Conservation (phyloP, 2,329 filamentous ascomycete genomes). For the Xenosphaeropsis pyriputrescens region DNA sequence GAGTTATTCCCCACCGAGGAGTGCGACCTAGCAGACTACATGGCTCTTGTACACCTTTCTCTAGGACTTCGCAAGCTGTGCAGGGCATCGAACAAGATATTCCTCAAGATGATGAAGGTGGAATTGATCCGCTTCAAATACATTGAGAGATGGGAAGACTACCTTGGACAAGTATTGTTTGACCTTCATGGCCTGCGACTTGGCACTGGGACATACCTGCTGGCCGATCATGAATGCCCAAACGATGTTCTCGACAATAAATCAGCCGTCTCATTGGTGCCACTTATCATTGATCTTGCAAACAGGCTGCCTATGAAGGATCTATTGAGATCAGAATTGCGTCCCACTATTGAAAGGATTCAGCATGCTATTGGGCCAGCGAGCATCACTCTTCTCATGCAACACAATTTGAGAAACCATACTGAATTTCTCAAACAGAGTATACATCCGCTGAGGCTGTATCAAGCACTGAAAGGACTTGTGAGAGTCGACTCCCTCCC, state of each 20-base stretch:
- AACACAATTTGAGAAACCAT: conserved; percentile 77
- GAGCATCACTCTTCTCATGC: conserved; percentile 65
- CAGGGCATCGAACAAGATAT: conserved; percentile 71
- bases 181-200: conserved; percentile 74
- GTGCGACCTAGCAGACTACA: conserved; percentile 62
- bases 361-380: conserved; percentile 71
- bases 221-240: conserved; percentile 68
- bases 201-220: conserved; percentile 47
- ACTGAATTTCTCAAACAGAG: conserved; percentile 70
- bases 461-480: conserved; percentile 65
- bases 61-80: conserved; percentile 76
- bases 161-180: conserved; percentile 72
- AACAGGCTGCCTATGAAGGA: conserved; percentile 82
- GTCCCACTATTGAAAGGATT: conserved; percentile 82
- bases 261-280: conserved; percentile 68
- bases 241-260: conserved; percentile 65
- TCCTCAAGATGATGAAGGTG: conserved; percentile 77
- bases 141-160: conserved; percentile 71
- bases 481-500: conserved; percentile 58
- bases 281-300: conserved; percentile 70
- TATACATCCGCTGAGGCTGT: conserved; percentile 69
- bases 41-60: conserved; percentile 71
- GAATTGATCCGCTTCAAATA: conserved; percentile 67
- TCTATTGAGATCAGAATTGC: conserved; percentile 79
- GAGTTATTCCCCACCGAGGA: conserved; percentile 49